phyloP scores from a whole-genome alignment of 257 asterid species.

The Ilex asprella region DNA sequence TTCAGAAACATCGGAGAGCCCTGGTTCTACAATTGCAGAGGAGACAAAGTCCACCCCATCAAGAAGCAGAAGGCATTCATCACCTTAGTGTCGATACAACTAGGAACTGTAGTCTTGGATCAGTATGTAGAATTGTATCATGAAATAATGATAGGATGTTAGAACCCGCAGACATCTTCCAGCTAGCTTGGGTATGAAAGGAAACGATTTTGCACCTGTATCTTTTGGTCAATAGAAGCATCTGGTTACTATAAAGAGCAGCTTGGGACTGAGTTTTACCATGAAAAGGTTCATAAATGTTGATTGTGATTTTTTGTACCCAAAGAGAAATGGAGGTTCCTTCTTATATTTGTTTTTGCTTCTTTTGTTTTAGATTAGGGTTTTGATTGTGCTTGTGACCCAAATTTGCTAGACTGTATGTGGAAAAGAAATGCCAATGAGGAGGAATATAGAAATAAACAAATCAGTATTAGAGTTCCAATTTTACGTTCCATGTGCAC shows the following conservation, averaged over 20 bases:
- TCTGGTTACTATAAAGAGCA: slow-evolving; percentile 6
- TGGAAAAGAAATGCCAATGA: no score
- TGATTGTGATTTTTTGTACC: slow-evolving; percentile 1
- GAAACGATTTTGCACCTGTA: not conserved
- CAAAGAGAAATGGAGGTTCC: slow-evolving; percentile 6
- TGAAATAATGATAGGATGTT: not conserved
- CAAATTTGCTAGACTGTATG: no score
- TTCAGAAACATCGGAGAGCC: slow-evolving; percentile 83
- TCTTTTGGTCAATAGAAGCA: not conserved
- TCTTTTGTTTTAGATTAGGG: not conserved
- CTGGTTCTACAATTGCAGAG: slow-evolving; percentile 63
- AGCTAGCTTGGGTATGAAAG: not conserved
- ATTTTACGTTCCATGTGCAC: no score
- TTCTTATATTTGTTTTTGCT: not conserved
- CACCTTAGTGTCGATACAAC: slow-evolving; percentile 12
- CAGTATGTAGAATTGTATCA: no score
- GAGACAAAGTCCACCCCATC: slow-evolving; percentile 57
- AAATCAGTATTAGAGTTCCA: no score
- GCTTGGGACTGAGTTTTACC: not conserved
- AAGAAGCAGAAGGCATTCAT: slow-evolving; percentile 50
- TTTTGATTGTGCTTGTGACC: no score
- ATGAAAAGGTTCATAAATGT: no score
- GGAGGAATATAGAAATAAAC: no score
- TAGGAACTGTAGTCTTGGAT: no score
- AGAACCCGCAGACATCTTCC: not conserved